These are phyloP conservation scores for Trichoderma reesei DNA, from an alignment of 495 filamentous ascomycete species.

Conservation along the genomic window DNA sequence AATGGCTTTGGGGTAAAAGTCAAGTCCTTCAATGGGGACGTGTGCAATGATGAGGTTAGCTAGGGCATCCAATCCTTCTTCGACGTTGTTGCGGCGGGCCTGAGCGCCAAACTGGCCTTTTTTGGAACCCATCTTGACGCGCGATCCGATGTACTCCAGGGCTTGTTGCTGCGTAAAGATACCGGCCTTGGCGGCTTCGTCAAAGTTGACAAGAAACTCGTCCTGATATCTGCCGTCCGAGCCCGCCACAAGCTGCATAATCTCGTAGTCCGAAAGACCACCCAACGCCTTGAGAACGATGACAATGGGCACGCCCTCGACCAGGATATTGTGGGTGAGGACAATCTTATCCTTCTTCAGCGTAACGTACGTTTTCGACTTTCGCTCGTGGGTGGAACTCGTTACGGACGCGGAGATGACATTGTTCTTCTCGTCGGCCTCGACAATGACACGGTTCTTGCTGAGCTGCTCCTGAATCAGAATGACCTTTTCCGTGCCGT, in stretches of 20 bases:
- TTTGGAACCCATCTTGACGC: constrained; percentile 74
- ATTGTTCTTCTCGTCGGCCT: constrained; percentile 78
- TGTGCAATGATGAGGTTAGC: constrained; percentile 87
- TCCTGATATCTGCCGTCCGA: constrained; percentile 82
- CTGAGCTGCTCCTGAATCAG: constrained; percentile 96
- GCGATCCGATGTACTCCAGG: constrained; percentile 75
- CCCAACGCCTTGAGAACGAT: constrained; percentile 89
- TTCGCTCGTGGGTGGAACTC: constrained; percentile 92
- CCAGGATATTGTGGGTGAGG: constrained; percentile 85
- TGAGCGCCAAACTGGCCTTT: constrained; percentile 27
- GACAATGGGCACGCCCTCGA: constrained; percentile 85
- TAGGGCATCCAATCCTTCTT: constrained; percentile 86
- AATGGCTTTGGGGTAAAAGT: constrained; percentile 89
- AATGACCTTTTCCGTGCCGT: constrained; percentile 90
- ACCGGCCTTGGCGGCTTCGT: constrained; percentile 70
- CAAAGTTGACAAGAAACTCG: constrained; percentile 87
- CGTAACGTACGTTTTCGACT: constrained; percentile 92
- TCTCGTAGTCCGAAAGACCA: constrained; percentile 86
- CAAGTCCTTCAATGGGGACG: constrained; percentile 76
- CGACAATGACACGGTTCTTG: constrained; percentile 97
- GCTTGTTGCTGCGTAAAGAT: constrained; percentile 91
- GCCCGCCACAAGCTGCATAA: constrained; percentile 77
- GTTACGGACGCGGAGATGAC: constrained; percentile 96
- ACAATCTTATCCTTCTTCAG: constrained; percentile 84
- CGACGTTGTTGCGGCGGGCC: constrained; percentile 57